Percentiles rank a stretch among this genome's conserved stretches.
Evolutionary conservation across 345 rosid species (phyloP).

Genomic region (Firmiana major): DNA sequence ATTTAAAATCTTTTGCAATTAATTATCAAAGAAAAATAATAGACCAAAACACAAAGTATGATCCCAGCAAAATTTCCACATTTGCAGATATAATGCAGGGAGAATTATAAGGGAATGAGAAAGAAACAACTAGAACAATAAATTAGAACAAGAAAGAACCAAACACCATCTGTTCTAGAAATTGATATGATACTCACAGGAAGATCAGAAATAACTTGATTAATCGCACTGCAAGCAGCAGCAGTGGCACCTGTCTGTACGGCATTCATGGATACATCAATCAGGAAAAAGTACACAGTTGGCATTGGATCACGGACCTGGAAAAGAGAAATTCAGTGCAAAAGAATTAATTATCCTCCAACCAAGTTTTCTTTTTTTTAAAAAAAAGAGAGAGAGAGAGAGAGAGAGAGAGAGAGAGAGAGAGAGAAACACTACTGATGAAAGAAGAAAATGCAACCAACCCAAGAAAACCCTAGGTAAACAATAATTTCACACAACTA

Average conservation of each 20-base stretch:
- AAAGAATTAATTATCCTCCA: background rate
- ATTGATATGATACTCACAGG: slow-evolving; percentile 57
- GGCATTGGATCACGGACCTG: slow-evolving; percentile 99
- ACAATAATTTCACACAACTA: background rate
- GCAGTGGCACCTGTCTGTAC: slow-evolving; percentile 96
- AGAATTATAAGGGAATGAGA: background rate
- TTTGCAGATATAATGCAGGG: background rate
- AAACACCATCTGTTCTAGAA: slow-evolving; percentile 10
- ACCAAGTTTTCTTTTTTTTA: too few relatives aligned
- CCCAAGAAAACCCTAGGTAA: background rate
- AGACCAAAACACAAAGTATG: background rate
- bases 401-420: too few relatives aligned
- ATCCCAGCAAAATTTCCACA: background rate
- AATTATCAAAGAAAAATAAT: background rate
- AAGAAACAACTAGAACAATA: background rate
- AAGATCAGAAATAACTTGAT: slow-evolving; percentile 89
- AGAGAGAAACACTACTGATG: background rate
- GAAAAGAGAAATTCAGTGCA: slow-evolving; percentile 17
- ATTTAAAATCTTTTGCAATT: slow-evolving; percentile 6
- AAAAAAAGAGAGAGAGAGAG: background rate
- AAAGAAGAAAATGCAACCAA: background rate
- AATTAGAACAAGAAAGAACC: background rate
- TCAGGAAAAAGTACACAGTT: slow-evolving; percentile 84
- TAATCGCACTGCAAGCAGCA: slow-evolving; percentile 94
- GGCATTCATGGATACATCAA: slow-evolving; percentile 96